Evolutionary conservation across 2,329 filamentous ascomycete genomes (phyloP).

Genomic region (Ophiosphaerella herpotricha): DNA sequence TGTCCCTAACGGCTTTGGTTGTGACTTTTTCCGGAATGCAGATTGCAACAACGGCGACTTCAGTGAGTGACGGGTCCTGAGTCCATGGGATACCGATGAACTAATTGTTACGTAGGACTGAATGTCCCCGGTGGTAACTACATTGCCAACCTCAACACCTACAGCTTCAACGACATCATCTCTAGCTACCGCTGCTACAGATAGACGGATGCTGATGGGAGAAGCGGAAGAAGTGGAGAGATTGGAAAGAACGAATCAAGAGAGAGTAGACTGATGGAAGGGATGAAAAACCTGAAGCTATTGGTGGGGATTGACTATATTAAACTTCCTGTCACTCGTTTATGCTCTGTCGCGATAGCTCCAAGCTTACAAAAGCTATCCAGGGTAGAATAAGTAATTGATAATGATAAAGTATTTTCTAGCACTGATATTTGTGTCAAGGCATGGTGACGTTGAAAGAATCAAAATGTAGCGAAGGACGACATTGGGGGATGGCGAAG

Average conservation of each 20-base stretch:
- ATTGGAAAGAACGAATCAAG: neutral
- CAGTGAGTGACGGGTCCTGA: neutral
- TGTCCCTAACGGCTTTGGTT: constrained; percentile 1
- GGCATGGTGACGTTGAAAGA: no score
- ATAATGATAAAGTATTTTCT: no score
- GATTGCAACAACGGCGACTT: constrained; percentile 1
- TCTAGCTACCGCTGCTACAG: constrained; percentile 8
- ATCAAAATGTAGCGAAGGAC: no score
- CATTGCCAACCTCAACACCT: neutral
- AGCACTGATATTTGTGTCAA: no score
- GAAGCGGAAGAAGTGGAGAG: neutral
- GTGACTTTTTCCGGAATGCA: neutral
- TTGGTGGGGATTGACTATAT: neutral
- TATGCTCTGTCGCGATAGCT: neutral
- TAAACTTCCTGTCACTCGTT: neutral
- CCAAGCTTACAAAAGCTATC: no score
- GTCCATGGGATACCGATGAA: no score
- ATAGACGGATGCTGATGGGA: neutral
- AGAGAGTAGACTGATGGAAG: neutral
- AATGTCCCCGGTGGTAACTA: constrained; percentile 2
- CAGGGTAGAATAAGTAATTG: no score
- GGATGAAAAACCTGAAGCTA: neutral
- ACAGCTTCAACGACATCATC: constrained; percentile 4
- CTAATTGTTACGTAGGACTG: constrained; percentile 1
- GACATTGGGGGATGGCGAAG: no score